Conservation (phyloP, 345 rosid species). For the Euclidium syriacum region DNA sequence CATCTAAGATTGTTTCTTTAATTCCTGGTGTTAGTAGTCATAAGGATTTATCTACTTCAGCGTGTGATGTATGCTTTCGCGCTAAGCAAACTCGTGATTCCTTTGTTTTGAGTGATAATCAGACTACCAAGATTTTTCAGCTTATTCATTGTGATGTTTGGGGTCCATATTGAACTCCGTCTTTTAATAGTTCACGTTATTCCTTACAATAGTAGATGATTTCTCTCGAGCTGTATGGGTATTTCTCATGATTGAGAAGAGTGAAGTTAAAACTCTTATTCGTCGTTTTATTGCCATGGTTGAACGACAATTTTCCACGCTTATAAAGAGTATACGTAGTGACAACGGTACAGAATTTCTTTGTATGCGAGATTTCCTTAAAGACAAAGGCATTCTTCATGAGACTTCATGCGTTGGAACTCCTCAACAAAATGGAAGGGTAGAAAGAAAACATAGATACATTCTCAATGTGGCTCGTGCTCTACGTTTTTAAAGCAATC, state of each 20-base stretch:
- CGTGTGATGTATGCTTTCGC: neutral
- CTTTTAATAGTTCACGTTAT: neutral
- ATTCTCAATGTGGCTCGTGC: too few relatives aligned
- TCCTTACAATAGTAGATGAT: neutral
- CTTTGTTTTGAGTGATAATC: neutral
- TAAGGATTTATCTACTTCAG: neutral
- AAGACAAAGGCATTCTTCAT: neutral
- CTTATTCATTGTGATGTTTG: neutral
- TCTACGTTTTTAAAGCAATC: too few relatives aligned
- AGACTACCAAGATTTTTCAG: neutral
- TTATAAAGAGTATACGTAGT: neutral
- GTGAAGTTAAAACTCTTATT: too few relatives aligned
- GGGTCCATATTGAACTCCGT: neutral
- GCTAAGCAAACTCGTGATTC: neutral
- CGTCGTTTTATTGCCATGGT: neutral
- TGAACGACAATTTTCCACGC: neutral
- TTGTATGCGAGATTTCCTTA: neutral
- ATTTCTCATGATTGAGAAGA: neutral
- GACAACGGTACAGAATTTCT: neutral
- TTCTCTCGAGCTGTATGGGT: neutral
- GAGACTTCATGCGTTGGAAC: neutral
- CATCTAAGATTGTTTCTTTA: rapidly evolving
- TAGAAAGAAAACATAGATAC: too few relatives aligned
- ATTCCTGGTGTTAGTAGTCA: neutral
- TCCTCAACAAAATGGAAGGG: too few relatives aligned